phyloP scores from a whole-genome alignment of 2,329 filamentous ascomycete genomes.

The Sarocladiaceae sp. region DNA sequence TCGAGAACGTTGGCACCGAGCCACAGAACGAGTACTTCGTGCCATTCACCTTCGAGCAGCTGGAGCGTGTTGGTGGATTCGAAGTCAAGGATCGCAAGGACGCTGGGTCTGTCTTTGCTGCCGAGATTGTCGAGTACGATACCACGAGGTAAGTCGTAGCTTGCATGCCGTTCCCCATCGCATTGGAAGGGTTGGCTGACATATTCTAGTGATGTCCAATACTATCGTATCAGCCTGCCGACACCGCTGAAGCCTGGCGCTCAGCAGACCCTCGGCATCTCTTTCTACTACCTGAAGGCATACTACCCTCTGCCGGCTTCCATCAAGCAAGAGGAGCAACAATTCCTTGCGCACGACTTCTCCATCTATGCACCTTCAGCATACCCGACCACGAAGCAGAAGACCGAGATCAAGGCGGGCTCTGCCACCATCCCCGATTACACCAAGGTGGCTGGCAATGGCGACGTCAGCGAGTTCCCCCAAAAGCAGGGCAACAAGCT shows the following conservation, averaged over 20 bases:
- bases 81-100: constrained; percentile 93
- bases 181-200: constrained; percentile 14
- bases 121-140: constrained; percentile 61
- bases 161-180: not conserved
- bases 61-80: constrained; percentile 73
- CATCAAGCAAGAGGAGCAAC: constrained; percentile 78
- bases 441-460: constrained; percentile 60
- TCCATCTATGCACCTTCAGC: constrained; percentile 78
- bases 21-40: constrained; percentile 88
- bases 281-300: constrained; percentile 74
- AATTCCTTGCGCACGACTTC: constrained; percentile 82
- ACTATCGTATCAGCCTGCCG: constrained; percentile 77
- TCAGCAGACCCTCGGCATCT: constrained; percentile 82
- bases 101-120: constrained; percentile 58
- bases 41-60: constrained; percentile 71
- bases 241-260: constrained; percentile 66
- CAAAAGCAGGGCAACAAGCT: constrained; percentile 79
- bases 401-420: constrained; percentile 91
- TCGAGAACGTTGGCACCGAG: constrained; percentile 76
- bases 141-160: constrained; percentile 43
- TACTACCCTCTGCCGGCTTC: constrained; percentile 72
- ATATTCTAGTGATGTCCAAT: constrained; percentile 60
- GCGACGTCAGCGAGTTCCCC: constrained; percentile 59
- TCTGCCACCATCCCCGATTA: constrained; percentile 76
- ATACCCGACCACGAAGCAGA: constrained; percentile 85